Evolutionary conservation across 371 early-diverging fungal species (phyloP).

Genomic region (Mucor piriformis): DNA sequence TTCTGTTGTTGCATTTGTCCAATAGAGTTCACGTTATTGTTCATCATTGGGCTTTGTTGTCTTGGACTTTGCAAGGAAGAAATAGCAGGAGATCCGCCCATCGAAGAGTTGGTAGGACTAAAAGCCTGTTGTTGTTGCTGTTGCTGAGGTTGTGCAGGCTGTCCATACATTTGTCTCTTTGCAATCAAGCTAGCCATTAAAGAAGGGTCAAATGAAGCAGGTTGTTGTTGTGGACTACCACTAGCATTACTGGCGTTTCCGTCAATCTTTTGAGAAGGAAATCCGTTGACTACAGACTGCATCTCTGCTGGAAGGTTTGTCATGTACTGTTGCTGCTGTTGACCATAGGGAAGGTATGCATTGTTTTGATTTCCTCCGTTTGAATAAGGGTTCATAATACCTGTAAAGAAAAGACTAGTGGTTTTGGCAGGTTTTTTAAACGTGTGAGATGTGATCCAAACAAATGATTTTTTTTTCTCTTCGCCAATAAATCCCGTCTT

Average conservation of each 20-base stretch:
- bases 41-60: conserved; percentile 24
- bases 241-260: conserved; percentile 5
- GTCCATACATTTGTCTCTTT: conserved; percentile 27
- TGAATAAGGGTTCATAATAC: conserved; percentile 39
- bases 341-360: conserved; percentile 35
- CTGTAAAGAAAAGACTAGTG: background rate
- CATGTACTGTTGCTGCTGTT: conserved; percentile 30
- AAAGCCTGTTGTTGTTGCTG: conserved; percentile 5
- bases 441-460: background rate
- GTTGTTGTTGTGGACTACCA: conserved; percentile 22
- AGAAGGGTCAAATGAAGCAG: conserved; percentile 17
- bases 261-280: conserved; percentile 12
- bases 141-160: conserved; percentile 9
- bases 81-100: conserved; percentile 18
- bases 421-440: background rate
- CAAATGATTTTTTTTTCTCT: background rate
- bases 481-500: too few relatives aligned
- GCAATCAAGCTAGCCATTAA: conserved; percentile 25
- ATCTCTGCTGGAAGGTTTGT: conserved; percentile 39
- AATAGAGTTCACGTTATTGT: conserved; percentile 3
- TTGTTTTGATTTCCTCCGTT: conserved; percentile 32
- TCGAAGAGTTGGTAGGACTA: conserved; percentile 13
- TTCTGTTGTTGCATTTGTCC: conserved; percentile 10
- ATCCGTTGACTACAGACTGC: conserved; percentile 14
- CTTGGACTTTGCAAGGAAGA: conserved; percentile 8